Evolutionary conservation across 768 basidiomycete genomes (phyloP), one percentile per base, ranked within the genome.

Genomic region (Gloeostereum incarnatum): DNA sequence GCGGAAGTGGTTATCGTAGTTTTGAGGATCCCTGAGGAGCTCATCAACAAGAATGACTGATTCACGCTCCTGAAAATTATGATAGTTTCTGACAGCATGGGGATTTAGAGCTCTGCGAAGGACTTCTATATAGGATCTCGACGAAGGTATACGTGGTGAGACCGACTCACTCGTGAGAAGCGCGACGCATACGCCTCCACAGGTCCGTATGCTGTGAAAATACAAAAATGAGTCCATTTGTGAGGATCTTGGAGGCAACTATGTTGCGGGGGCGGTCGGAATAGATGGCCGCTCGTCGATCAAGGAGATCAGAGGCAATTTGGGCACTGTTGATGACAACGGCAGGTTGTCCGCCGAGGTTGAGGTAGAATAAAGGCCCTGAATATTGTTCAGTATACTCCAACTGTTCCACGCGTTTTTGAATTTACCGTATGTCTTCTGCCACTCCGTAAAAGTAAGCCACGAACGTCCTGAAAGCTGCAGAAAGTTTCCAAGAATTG

Each of bases 131-230:
- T 14, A 31, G 32, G 32, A 38, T 29, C 6, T n/a, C 5, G 2
- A 14, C 11, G 6, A 16, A 7, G 20, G 14, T 14, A 11, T 31
- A 7, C 23, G 37, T 5, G 11, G 7, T 2, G 29, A 16, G 23
- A 18, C 19, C 9, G 20, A 17, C 37, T 39, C 18, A 34, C 32
- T 56, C 55, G 33, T 58, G 50, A 6, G 51, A 44, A 1, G 50
- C 48, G n/a, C 52, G 45, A 6, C 55, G 53, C 48, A 52, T 47
- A 10, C 51, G 40, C n/a, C 49, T 45, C 55, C 53, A 58, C 18
- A 37, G 24, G 29, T 37, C 23, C 24, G 25, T 31, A 22, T 39
- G 25, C 30, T 39, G 26, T 9, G 11, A 7, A 18, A 29, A 49
- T 3, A 38, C 44, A 18, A 51, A 18, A 13, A 46, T 29, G 31